Base-by-base conservation (phyloP, 1,284 basidiomycete species). In the Fomitopsis palustris region DNA sequence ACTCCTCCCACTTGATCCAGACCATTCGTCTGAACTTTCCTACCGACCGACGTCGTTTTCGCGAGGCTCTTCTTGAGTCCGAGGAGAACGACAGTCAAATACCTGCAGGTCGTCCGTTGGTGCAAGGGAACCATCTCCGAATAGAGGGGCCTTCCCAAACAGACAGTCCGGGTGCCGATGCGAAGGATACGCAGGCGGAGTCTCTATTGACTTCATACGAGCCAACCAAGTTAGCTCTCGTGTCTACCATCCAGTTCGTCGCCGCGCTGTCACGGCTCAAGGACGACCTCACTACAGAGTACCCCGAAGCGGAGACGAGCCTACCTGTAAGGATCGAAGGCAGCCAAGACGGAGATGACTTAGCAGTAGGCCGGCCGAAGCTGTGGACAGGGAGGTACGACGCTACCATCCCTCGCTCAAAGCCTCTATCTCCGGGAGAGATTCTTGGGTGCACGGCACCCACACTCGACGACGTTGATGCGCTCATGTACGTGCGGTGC, bases 371-470 rank as follows among this genome's bases (percentile, higher is more conserved):
- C 16, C 63, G 62, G 19, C 64, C 72, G 21, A 70, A 65, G 31
- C 65, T 81, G 2, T 86, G 83, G 82, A 76, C 76, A 10, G 87
- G 87, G 38, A 84, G 76, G 68, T 97, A 96, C 72, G 86, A 94
- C 4, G 78, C 87, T 4, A 84, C 80, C 0, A 90, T 99, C 55
- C 97, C 97, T 0, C 88, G 96, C 58, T 87, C 93, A 23, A 95
- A 94, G 69, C 97, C 97, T 35, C 81, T 99, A 17, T 95, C 92
- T 23, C 96, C 97, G 0, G 97, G 97, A 39, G 97, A 99, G 74
- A 94, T 99, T 41, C 76, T 99, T 4, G 97, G 97, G 14, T 99
- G 97, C 71, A 99, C 97, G 0, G 95, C 97, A 12, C 97, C 97
- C 3, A 83, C 81, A 52, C 79, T 98, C 54, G 70, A 74, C 12